Evolutionary conservation across 2,329 filamentous ascomycete species (phyloP).

Genomic region (Monosporascus sp.): DNA sequence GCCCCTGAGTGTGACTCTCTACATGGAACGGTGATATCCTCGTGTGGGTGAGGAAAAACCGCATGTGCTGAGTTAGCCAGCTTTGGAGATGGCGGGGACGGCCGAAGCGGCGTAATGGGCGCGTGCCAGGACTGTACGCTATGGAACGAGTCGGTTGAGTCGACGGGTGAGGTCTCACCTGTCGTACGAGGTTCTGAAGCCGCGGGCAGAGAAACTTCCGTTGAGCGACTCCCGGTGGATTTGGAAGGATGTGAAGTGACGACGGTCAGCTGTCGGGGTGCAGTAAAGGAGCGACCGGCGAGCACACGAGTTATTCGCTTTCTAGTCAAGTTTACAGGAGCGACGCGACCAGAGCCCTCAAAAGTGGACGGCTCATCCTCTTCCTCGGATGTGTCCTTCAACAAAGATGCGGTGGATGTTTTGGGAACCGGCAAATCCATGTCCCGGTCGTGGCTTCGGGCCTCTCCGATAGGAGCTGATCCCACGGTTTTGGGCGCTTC

Average conservation of each 20-base stretch:
- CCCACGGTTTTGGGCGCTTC: no score
- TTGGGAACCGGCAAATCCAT: neutral
- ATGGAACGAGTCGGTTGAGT: conserved; percentile 49
- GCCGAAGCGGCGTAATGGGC: conserved; percentile 36
- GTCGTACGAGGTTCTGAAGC: conserved; percentile 17
- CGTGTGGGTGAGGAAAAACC: conserved; percentile 34
- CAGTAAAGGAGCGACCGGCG: conserved; percentile 31
- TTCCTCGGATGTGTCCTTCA: conserved; percentile 4
- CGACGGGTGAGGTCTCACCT: conserved; percentile 38
- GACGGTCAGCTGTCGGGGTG: conserved; percentile 37
- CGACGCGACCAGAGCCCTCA: conserved; percentile 23
- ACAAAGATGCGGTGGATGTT: neutral
- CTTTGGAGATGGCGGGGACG: conserved; percentile 39
- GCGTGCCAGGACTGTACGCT: conserved; percentile 49
- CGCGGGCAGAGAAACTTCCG: conserved; percentile 12
- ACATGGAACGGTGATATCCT: conserved; percentile 33
- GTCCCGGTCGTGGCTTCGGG: neutral
- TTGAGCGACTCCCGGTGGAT: conserved; percentile 9
- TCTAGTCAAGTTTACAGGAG: conserved; percentile 20
- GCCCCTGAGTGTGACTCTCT: conserved; percentile 25
- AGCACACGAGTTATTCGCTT: conserved; percentile 24
- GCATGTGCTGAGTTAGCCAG: conserved; percentile 28
- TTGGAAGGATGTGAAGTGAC: conserved; percentile 37
- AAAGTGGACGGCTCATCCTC: conserved; percentile 19
- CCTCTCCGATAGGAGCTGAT: neutral